phyloP scores from a whole-genome alignment of 208 protist genomes.

The Crithidia mellificae region DNA sequence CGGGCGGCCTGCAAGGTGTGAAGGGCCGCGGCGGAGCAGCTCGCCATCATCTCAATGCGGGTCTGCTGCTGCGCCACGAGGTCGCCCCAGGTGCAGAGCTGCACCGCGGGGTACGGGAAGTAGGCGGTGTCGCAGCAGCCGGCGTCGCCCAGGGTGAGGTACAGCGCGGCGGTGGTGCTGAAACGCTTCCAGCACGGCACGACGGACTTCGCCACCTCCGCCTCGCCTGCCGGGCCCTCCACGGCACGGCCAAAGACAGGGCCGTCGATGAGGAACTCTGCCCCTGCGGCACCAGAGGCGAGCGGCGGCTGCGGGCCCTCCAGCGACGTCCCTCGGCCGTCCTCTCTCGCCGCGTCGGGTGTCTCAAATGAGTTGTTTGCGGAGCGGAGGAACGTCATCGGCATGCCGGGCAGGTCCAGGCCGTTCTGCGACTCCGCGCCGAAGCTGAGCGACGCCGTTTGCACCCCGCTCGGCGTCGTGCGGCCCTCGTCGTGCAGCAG shows the following conservation, averaged over 20 bases:
- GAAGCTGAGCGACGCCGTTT: slow-evolving; percentile 4
- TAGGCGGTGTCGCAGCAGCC: slow-evolving; percentile 45
- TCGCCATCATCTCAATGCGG: slow-evolving; percentile 33
- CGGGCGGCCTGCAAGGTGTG: slow-evolving; percentile 6
- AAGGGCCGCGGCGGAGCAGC: slow-evolving; percentile 18
- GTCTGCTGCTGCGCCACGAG: slow-evolving; percentile 29
- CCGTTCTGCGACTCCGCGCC: slow-evolving; percentile 12
- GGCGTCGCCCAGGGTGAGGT: slow-evolving; percentile 52
- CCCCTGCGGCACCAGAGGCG: neutral
- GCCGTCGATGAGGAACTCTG: neutral
- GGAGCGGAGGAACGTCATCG: slow-evolving; percentile 17
- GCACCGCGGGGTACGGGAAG: slow-evolving; percentile 54
- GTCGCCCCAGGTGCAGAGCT: slow-evolving; percentile 43
- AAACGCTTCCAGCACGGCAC: slow-evolving; percentile 62
- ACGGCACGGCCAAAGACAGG: slow-evolving; percentile 3
- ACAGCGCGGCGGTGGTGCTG: slow-evolving; percentile 49
- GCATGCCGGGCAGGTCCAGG: slow-evolving; percentile 5
- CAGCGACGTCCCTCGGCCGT: neutral
- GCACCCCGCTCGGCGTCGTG: neutral
- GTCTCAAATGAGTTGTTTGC: slow-evolving; percentile 14
- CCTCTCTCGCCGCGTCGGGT: neutral
- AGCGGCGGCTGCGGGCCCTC: neutral
- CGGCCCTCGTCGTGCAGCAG: slow-evolving; percentile 13
- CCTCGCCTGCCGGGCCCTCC: neutral
- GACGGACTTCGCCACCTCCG: neutral